Base-by-base conservation (phyloP, 2,329 filamentous ascomycete species). In the Elsinoe necatrix region DNA sequence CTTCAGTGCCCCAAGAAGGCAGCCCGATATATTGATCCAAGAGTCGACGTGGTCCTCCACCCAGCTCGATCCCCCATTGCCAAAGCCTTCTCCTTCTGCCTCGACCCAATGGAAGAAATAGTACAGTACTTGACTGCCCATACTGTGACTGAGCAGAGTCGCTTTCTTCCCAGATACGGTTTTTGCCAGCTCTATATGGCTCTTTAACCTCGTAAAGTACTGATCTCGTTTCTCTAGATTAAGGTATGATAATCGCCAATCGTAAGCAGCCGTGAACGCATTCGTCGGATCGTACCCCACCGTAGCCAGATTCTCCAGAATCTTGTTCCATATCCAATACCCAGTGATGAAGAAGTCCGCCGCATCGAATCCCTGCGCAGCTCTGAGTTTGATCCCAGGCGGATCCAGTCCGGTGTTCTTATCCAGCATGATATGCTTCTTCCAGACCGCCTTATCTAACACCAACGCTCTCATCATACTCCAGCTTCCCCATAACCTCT, bases 251-350 rank as follows among this genome's bases (percentile, higher is more conserved):
- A 98, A 75, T 21, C 93, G 83, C 93, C 93, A 98, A 72, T 98
- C 93, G 68, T 98, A 85, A 0, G 82, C 80, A 1, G 82, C 82
- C 0, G 82, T 83, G 62, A 84, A 85, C 0, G 82, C 82, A 64
- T 85, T 85, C 1, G 79, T 82, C 80, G 93, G 92, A 67, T 98
- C 93, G 69, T 98, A 98, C 12, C 93, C 93, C 58, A 98, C 87
- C 0, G 90, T 93, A 0, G 93, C 93, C 54, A 98, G 77, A 66
- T 98, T 98, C 73, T 98, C 93, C 51, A 98, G 78, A 59, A 98
- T 96, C 73, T 97, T 97, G 73, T 89, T 96, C 91, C 91, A 96
- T 59, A 98, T 97, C 93, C 93, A 98, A 73, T 98, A 98, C 3
- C 83, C 83, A 1, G 82, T 84, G 62, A 85, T 84, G 71, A 95